A percentile compares a stretch with the other conserved stretches of the same genome.
phyloP scores from a whole-genome alignment of 179 eudicot genomes.

The Patellifolia procumbens region DNA sequence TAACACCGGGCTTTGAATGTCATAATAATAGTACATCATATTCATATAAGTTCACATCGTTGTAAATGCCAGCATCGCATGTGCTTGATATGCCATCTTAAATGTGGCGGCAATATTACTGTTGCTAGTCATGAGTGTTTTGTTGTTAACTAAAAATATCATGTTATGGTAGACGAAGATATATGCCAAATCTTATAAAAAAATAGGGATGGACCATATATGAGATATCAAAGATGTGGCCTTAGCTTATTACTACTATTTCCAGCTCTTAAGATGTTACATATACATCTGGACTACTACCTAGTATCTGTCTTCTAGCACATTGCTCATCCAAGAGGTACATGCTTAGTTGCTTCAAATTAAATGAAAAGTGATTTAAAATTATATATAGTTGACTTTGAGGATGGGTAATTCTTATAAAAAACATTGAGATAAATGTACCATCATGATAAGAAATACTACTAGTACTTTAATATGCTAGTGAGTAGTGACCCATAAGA shows the following conservation, averaged over 20 bases:
- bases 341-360: too few relatives aligned
- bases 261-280: neutral
- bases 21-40: too few relatives aligned
- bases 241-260: neutral
- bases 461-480: too few relatives aligned
- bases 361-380: too few relatives aligned
- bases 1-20: too few relatives aligned
- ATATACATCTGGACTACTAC: neutral
- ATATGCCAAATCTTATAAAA: neutral
- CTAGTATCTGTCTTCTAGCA: neutral
- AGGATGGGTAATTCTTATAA: too few relatives aligned
- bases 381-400: too few relatives aligned
- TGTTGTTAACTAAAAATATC: neutral
- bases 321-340: neutral
- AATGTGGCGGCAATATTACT: conserved; percentile 5
- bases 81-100: neutral
- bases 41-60: conserved; percentile 1
- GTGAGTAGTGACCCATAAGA: too few relatives aligned
- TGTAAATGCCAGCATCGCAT: neutral
- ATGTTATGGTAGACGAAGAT: neutral
- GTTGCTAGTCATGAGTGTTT: conserved; percentile 1
- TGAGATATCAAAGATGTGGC: neutral
- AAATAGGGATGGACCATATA: neutral
- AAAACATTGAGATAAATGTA: too few relatives aligned
- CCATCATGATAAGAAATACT: too few relatives aligned